phyloP scores from a whole-genome alignment of 805 yeast genomes.

The Candida morakotiae region DNA sequence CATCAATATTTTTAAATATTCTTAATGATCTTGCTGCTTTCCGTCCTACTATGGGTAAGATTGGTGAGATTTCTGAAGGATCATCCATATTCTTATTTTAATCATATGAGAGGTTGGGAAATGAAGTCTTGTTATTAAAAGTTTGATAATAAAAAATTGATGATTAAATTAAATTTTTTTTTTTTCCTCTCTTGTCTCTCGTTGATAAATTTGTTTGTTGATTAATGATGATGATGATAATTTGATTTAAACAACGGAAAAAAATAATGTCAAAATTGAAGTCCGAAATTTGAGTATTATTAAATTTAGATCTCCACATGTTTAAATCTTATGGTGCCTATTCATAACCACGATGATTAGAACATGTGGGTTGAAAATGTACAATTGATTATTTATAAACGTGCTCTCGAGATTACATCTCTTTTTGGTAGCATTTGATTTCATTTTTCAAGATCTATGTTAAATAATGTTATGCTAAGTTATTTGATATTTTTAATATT shows the following conservation, averaged over 20 bases:
- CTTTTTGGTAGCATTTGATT: too few species aligned
- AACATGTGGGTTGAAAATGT: not conserved
- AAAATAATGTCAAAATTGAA: too few species aligned
- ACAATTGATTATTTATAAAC: too few species aligned
- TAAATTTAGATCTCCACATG: not conserved
- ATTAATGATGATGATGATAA: not conserved
- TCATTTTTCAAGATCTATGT: too few species aligned
- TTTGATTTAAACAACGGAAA: too few species aligned
- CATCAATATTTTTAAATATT: constrained; percentile 39
- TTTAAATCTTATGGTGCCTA: too few species aligned
- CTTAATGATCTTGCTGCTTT: constrained; percentile 57
- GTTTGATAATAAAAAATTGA: not conserved
- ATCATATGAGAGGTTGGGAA: not conserved
- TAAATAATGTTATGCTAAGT: too few species aligned
- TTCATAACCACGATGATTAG: too few species aligned
- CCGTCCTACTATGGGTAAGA: constrained; percentile 35
- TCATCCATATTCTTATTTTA: not conserved
- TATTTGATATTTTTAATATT: too few species aligned
- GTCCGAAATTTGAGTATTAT: too few species aligned
- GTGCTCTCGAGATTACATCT: too few species aligned
- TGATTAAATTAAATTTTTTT: not conserved
- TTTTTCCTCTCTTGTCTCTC: not conserved
- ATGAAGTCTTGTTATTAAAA: not conserved
- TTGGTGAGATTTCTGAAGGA: not conserved
- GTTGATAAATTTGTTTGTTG: not conserved